Evolutionary conservation across 2,329 filamentous ascomycete species (phyloP).

Genomic region (Tolypocladium ophioglossoides): DNA sequence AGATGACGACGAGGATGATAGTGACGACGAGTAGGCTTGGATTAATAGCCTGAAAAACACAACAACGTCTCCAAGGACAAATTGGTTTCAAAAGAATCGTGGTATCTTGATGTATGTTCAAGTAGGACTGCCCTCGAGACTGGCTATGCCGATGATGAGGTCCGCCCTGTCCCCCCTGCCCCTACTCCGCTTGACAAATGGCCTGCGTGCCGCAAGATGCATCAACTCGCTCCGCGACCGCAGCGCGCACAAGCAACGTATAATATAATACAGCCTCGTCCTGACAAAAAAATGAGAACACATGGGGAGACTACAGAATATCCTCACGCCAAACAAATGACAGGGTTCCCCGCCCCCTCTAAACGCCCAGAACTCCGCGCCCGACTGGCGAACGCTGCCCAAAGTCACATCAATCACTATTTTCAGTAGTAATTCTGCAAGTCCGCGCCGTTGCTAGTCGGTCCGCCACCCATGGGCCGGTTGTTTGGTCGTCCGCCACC

Average conservation of each 20-base stretch:
- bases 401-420: not conserved
- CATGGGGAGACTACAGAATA: not conserved
- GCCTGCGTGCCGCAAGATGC: not conserved
- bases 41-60: not conserved
- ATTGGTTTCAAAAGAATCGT: not conserved
- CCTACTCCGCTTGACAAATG: not conserved
- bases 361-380: not conserved
- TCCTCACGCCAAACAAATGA: not conserved
- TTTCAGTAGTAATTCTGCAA: slow-evolving; percentile 30
- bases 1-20: slow-evolving; percentile 48
- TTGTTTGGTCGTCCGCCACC: slow-evolving; percentile 9
- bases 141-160: not conserved
- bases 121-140: not conserved
- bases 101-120: not conserved
- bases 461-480: slow-evolving; percentile 14
- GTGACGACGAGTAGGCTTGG: slow-evolving; percentile 1
- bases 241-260: not conserved
- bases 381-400: not conserved
- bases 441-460: slow-evolving; percentile 17
- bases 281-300: not conserved
- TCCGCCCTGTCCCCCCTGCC: not conserved
- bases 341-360: not conserved
- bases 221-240: not conserved
- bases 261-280: not conserved
- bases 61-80: not conserved